phyloP scores from a whole-genome alignment of 179 eudicot species.

The Carnegiea gigantea region DNA sequence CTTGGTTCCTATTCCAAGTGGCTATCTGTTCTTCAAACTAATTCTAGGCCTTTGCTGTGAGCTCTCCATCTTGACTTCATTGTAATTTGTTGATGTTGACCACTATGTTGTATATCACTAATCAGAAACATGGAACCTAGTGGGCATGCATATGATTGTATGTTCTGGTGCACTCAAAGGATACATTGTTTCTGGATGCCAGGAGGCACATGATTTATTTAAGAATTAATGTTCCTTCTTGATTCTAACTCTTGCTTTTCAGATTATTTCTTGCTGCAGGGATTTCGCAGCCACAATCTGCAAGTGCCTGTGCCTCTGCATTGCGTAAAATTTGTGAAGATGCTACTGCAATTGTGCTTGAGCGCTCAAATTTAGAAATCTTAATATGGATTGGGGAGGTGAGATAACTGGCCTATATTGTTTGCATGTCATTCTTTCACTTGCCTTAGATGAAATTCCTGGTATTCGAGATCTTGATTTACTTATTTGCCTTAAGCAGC shows the following conservation, averaged over 20 bases:
- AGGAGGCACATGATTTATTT: neutral
- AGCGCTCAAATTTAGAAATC: conserved; percentile 77
- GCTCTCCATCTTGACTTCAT: conserved; percentile 29
- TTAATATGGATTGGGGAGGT: conserved; percentile 96
- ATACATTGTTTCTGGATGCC: neutral
- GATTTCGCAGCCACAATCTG: conserved; percentile 65
- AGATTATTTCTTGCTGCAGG: conserved; percentile 95
- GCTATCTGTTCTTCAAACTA: conserved; percentile 59
- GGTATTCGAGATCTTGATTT: neutral
- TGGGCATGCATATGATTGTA: conserved; percentile 10
- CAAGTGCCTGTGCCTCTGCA: conserved; percentile 82
- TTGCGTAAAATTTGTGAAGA: conserved; percentile 96
- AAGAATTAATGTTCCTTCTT: conserved; percentile 9
- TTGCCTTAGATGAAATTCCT: conserved; percentile 1
- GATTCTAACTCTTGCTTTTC: conserved; percentile 42
- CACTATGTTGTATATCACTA: conserved; percentile 4
- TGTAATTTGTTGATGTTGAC: conserved; percentile 5
- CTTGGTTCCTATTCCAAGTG: conserved; percentile 93
- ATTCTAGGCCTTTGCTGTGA: conserved; percentile 82
- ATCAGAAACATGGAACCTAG: neutral
- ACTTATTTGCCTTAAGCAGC: neutral
- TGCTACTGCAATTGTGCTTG: conserved; percentile 56
- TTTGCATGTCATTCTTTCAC: neutral
- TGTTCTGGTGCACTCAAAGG: neutral
- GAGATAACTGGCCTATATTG: conserved; percentile 22